Evolutionary conservation across 176 grass and related monocot genomes (phyloP).

Genomic region (Rhipidocladum racemiflorum): DNA sequence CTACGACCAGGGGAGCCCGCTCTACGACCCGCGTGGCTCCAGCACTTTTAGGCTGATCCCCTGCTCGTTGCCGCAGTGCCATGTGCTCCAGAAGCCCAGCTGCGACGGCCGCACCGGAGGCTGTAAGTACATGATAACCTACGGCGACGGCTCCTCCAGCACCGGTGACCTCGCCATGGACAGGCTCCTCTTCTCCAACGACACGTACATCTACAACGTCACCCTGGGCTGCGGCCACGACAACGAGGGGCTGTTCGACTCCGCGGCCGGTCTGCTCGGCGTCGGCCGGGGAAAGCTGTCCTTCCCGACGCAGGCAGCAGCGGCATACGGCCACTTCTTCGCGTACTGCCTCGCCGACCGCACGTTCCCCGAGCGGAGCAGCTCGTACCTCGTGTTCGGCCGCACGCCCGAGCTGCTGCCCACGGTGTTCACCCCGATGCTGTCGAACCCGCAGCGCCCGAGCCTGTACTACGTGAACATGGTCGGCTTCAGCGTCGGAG

Average conservation of each 20-base stretch:
- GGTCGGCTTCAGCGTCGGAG: constrained; percentile 55
- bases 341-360: constrained; percentile 74
- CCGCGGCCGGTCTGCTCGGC: constrained; percentile 59
- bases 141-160: constrained; percentile 63
- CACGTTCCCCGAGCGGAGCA: neutral
- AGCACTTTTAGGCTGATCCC: constrained; percentile 39
- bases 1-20: constrained; percentile 54
- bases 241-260: constrained; percentile 56
- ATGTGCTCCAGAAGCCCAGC: constrained; percentile 30
- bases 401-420: constrained; percentile 27
- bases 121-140: constrained; percentile 53
- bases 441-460: constrained; percentile 42
- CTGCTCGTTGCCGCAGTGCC: constrained; percentile 49
- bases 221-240: constrained; percentile 69
- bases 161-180: constrained; percentile 55
- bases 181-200: constrained; percentile 46
- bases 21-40: constrained; percentile 63
- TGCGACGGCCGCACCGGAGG: constrained; percentile 36
- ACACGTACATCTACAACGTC: constrained; percentile 28
- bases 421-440: constrained; percentile 52
- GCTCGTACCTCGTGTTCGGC: constrained; percentile 66
- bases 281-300: constrained; percentile 56
- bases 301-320: constrained; percentile 52
- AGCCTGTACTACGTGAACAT: constrained; percentile 67
- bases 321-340: constrained; percentile 51